Conservation (phyloP, 2,329 filamentous ascomycete genomes). For the Ascosphaera apis region DNA sequence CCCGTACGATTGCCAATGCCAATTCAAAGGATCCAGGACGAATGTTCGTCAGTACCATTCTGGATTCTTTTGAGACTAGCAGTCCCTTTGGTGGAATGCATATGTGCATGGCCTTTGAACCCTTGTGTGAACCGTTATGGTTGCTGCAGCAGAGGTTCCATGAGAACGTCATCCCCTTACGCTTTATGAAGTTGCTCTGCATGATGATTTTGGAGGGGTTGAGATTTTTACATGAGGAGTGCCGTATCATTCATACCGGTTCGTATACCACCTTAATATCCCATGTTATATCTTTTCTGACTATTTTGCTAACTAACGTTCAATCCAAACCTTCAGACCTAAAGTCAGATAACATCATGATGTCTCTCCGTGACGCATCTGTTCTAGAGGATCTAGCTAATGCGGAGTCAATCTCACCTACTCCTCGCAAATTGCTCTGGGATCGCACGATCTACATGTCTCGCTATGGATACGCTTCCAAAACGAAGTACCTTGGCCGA, state of each 20-base stretch:
- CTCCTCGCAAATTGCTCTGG: constrained; percentile 11
- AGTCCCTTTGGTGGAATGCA: constrained; percentile 10
- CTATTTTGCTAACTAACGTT: constrained; percentile 2
- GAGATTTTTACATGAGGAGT: constrained; percentile 21
- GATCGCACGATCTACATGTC: constrained; percentile 14
- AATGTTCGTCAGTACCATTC: no score
- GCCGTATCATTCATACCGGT: constrained; percentile 22
- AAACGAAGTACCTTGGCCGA: constrained; percentile 7
- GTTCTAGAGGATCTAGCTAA: constrained; percentile 8
- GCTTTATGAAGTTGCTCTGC: constrained; percentile 13
- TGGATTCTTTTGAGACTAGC: constrained; percentile 11
- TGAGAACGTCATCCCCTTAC: constrained; percentile 10
- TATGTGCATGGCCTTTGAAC: constrained; percentile 16
- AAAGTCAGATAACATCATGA: constrained; percentile 21
- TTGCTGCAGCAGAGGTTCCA: constrained; percentile 10
- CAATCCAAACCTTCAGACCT: constrained; percentile 11
- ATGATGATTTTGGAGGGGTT: constrained; percentile 17
- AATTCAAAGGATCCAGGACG: no score
- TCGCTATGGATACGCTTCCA: constrained; percentile 11
- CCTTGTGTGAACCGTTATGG: constrained; percentile 16
- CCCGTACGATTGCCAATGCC: no score
- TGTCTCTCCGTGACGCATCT: constrained; percentile 11
- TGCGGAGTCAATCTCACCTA: constrained; percentile 11
- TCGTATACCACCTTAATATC: constrained; percentile 2
- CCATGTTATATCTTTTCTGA: constrained; percentile 1